Base-by-base conservation (phyloP, 2,329 filamentous ascomycete genomes). In the Periconia sp. region DNA sequence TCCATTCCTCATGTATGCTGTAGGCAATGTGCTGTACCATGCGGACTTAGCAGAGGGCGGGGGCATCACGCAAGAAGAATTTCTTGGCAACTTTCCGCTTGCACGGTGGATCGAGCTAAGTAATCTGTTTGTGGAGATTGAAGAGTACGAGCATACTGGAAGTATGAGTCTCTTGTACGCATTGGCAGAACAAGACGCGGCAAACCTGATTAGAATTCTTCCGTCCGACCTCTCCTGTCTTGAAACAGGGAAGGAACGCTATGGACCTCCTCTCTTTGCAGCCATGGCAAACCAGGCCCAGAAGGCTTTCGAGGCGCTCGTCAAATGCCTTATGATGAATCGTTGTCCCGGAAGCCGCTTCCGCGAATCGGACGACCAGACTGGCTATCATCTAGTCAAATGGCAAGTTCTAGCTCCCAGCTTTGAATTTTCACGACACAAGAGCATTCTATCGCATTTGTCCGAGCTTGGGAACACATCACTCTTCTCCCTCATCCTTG, bases 1-100 rank as follows among this genome's bases (percentile, higher is more conserved):
- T 43, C 72, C 76, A 1, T 78, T 82, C 39, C 58, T 81, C 4
- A 46, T 70, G 35, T 78, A 79, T 49, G 68, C 74, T 12, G 52
- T 66, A 18, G 40, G 56, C 7, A 59, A 73, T 76, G 11, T 76
- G 5, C 54, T 78, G 12, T 36, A 51, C 21, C 75, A 78, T 43
- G 65, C 74, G 9, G 50, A 77, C 36, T 16, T 13, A 13, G 70
- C 73, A 16, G 51, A 62, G 29, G 44, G 49, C 7, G 6, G 17
- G 24, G 45, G 34, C 2, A 48, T 69, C 10, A 11, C 24, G 10
- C 49, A 52, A 22, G 18, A 12, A n/a, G 3, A 16, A 12, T 49
- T 49, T 35, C 19, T 55, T n/a, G 15, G 36, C 3, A 25, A 9
- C 3, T 70, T 70, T 31, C 32, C 47, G 2, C 19, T 60, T 5